Conservation (phyloP, 345 rosid genomes). For the Chamaenerion angustifolium region DNA sequence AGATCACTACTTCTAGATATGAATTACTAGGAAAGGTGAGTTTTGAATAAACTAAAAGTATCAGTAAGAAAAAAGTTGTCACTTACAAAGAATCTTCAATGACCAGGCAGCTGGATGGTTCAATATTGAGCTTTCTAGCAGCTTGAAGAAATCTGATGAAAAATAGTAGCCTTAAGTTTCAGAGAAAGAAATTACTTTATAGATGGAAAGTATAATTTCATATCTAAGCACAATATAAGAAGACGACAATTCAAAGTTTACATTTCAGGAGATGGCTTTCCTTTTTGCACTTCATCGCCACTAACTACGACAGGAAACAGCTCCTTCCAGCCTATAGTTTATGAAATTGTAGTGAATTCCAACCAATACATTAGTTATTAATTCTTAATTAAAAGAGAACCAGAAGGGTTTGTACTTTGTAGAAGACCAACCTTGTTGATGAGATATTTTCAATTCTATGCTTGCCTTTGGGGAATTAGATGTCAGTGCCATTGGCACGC, state of each 20-base stretch:
- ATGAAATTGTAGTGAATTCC: background rate
- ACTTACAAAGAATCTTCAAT: constrained; percentile 83
- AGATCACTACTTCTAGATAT: background rate
- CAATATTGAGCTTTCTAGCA: constrained; percentile 42
- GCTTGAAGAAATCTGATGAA: constrained; percentile 59
- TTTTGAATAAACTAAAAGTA: background rate
- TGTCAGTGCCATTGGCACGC: constrained; percentile 69
- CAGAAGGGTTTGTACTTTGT: background rate
- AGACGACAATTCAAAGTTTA: constrained; percentile 14
- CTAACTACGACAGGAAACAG: constrained; percentile 60
- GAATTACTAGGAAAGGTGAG: background rate
- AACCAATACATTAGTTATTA: background rate
- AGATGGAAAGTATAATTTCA: too few relatives aligned
- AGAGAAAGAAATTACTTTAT: too few relatives aligned
- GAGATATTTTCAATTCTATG: constrained; percentile 58
- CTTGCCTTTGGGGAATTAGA: constrained; percentile 62
- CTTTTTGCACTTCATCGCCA: constrained; percentile 69
- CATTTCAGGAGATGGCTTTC: constrained; percentile 93
- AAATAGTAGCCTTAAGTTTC: too few relatives aligned
- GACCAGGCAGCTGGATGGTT: constrained; percentile 57
- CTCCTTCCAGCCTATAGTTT: constrained; percentile 69
- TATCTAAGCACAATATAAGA: background rate
- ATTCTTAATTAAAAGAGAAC: background rate
- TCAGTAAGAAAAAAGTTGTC: constrained; percentile 8
- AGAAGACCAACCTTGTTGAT: constrained; percentile 38